Evolutionary conservation across 768 basidiomycete species (phyloP), one percentile per base, ranked within the genome.

Genomic region (Tulasnella sp.): DNA sequence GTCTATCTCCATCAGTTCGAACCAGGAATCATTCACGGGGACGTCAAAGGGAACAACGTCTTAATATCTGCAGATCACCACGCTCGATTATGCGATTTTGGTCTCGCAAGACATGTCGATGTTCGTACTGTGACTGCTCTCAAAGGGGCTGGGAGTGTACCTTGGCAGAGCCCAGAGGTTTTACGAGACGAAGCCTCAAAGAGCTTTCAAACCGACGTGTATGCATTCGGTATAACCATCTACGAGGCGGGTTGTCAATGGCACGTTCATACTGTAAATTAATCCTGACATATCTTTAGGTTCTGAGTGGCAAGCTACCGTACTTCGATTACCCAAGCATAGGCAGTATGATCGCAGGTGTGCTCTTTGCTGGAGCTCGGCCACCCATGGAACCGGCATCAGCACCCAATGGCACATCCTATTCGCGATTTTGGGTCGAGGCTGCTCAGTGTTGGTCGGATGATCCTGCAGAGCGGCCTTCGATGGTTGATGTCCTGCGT

Each of bases 11-110:
- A 75, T 40, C 61, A 6, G 26, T 32, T 32, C 26, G 57, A 26
- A 13, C 48, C 29, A 16, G 40, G 32, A 4, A 55, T 75, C 29
- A 67, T 74, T 16, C 73, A 75, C 55, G 75, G 75, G 6, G 75
- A 75, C 39, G 29, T 75, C 18, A 75, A 75, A 42, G 51, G 75
- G 29, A 61, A 55, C 39, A 75, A 75, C 46, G 55, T 75, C 35
- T 35, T 75, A 3, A 39, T 61, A 13, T 32, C 48, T 32, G 16
- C 46, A 5, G 46, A 51, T 18, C n/a, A 57, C 13, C 37, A 13
- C 35, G 32, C 75, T 13, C 57, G 32, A 18, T 9, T 75, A 3
- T 39, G 75, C 40, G 75, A 75, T 37, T 75, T 75, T n/a, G 75
- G 75, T n/a, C 70, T 72, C 70, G 70, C 70, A 46, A 39, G 70